A percentile compares a stretch with the other conserved stretches of the same genome.
Evolutionary conservation across 192 early-diverging fungal species (phyloP).

Genomic region (Kappamyces sp.): DNA sequence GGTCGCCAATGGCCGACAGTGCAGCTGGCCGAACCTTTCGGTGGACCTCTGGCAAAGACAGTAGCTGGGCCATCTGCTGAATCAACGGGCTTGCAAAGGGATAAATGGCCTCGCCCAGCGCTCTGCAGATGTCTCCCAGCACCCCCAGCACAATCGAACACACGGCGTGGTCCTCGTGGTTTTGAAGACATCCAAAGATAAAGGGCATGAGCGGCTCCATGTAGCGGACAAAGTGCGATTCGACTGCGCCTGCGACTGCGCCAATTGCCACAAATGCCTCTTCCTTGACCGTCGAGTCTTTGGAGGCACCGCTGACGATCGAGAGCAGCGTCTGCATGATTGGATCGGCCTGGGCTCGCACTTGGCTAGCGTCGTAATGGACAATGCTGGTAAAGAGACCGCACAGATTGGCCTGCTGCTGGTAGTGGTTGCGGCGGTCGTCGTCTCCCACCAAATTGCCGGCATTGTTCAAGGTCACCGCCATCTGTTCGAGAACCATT

Average conservation of each 20-base stretch:
- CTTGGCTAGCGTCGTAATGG: constrained; percentile 68
- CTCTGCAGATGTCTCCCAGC: constrained; percentile 94
- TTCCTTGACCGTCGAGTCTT: constrained; percentile 80
- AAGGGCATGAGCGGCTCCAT: constrained; percentile 80
- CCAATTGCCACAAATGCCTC: constrained; percentile 91
- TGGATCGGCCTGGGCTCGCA: constrained; percentile 72
- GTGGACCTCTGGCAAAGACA: constrained; percentile 65
- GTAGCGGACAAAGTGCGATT: constrained; percentile 82
- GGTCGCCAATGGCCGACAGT: constrained; percentile 94
- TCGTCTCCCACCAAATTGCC: constrained; percentile 73
- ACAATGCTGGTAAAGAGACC: constrained; percentile 83
- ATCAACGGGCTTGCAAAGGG: constrained; percentile 86
- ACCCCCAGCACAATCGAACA: constrained; percentile 93
- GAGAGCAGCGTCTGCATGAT: constrained; percentile 84
- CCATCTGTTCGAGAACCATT: constrained; percentile 73
- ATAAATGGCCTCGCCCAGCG: constrained; percentile 65
- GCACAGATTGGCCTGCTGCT: constrained; percentile 89
- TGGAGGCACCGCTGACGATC: constrained; percentile 65
- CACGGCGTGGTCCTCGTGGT: constrained; percentile 80
- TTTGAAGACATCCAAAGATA: constrained; percentile 74
- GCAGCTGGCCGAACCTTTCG: constrained; percentile 88
- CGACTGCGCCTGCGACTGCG: constrained; percentile 75
- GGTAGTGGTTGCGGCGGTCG: constrained; percentile 73
- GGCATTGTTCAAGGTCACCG: constrained; percentile 61
- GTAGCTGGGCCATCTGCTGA: constrained; percentile 23